phyloP scores from a whole-genome alignment of 2,329 filamentous ascomycete genomes.

The Atkinsonella hypoxylon region DNA sequence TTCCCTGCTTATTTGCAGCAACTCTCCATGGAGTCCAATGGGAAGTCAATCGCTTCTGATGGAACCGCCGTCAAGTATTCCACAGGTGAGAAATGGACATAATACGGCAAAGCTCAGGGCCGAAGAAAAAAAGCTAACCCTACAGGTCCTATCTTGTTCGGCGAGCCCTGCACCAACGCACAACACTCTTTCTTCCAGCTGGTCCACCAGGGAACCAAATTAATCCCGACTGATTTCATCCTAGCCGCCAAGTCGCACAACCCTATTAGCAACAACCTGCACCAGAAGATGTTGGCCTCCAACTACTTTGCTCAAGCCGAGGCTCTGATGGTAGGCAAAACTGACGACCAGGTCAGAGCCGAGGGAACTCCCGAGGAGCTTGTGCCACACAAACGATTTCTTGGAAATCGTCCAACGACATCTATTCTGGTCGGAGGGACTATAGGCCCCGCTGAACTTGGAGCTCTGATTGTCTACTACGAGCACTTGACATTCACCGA shows the following conservation, averaged over 20 bases:
- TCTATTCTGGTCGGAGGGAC: constrained; percentile 80
- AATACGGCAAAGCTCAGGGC: too few relatives aligned
- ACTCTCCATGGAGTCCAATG: constrained; percentile 98
- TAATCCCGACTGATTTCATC: constrained; percentile 97
- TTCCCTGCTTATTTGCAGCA: constrained; percentile 99
- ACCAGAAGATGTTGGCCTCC: constrained; percentile 91
- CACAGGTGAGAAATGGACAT: constrained; percentile 42
- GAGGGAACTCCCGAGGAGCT: constrained; percentile 64
- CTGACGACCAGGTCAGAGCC: constrained; percentile 62
- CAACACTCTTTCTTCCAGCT: constrained; percentile 99
- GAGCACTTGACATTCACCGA: constrained; percentile 98
- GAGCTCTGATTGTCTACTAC: constrained; percentile 95
- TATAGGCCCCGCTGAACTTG: constrained; percentile 88
- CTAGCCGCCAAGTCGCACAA: constrained; percentile 94
- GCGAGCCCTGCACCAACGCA: constrained; percentile 96
- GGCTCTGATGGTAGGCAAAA: constrained; percentile 85
- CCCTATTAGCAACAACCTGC: constrained; percentile 79
- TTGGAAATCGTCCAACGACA: constrained; percentile 93
- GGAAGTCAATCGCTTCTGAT: constrained; percentile 89
- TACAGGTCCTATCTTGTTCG: constrained; percentile 74
- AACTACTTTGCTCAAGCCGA: constrained; percentile 88
- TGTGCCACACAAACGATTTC: constrained; percentile 97
- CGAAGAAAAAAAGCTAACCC: background rate
- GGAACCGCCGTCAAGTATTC: constrained; percentile 91
- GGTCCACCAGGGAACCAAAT: constrained; percentile 96